phyloP scores from a whole-genome alignment of 345 rosid genomes.

The Mangifera indica region DNA sequence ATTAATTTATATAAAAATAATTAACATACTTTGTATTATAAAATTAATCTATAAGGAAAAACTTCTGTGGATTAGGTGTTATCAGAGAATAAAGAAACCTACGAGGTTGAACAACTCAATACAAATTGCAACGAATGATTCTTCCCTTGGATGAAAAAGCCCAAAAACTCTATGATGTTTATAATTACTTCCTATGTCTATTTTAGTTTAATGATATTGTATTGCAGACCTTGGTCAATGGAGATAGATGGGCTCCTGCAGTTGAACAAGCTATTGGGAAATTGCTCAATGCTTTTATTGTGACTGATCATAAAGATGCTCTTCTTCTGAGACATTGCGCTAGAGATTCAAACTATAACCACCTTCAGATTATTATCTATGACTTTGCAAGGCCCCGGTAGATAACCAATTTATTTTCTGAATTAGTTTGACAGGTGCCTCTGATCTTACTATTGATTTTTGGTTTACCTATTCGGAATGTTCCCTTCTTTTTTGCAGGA shows the following conservation, averaged over 20 bases:
- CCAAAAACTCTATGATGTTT: not conserved
- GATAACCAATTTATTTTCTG: conserved; percentile 7
- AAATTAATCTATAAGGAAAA: too few species aligned
- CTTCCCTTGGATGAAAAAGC: too few species aligned
- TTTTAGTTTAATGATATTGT: conserved; percentile 8
- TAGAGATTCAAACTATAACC: conserved; percentile 56
- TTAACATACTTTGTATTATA: too few species aligned
- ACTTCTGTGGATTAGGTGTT: too few species aligned
- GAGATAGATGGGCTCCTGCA: conserved; percentile 82
- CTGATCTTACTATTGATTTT: conserved; percentile 8
- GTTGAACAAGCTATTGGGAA: conserved; percentile 88
- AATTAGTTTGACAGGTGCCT: not conserved
- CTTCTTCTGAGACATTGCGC: conserved; percentile 72
- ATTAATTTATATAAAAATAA: not conserved
- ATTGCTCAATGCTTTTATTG: conserved; percentile 90
- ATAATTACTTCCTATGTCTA: not conserved
- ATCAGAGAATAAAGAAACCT: too few species aligned
- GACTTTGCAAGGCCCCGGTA: conserved; percentile 90
- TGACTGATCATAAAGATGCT: conserved; percentile 75
- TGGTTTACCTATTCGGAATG: conserved; percentile 16
- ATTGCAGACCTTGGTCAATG: conserved; percentile 66
- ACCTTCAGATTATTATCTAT: conserved; percentile 73
- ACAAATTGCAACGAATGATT: too few species aligned
- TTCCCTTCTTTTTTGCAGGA: conserved; percentile 45
- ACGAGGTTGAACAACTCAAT: too few species aligned